Percentiles rank a stretch among this genome's conserved stretches.
Conservation (phyloP, 2,329 filamentous ascomycete species). For the Ophiostoma ulmi region DNA sequence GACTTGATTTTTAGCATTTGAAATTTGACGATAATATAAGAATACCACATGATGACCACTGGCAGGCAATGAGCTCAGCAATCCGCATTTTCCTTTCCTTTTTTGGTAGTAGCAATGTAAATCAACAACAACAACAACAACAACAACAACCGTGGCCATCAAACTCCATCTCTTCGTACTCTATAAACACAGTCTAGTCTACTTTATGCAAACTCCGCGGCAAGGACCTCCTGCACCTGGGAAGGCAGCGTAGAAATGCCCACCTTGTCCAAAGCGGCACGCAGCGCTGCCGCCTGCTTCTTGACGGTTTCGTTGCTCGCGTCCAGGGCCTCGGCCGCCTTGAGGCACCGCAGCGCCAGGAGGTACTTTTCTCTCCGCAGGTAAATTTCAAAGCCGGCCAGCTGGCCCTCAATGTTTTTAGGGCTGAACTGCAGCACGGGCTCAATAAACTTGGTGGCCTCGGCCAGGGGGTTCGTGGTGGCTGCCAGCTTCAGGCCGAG, state of each 20-base stretch:
- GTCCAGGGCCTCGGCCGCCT: slow-evolving; percentile 66
- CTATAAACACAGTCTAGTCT: not conserved
- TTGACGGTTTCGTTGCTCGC: slow-evolving; percentile 66
- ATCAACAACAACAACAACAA: not conserved
- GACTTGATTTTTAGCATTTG: not conserved
- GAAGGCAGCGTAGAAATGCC: slow-evolving; percentile 53
- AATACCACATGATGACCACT: not conserved
- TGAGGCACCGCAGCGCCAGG: slow-evolving; percentile 79
- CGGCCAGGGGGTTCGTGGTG: slow-evolving; percentile 75
- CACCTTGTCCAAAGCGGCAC: slow-evolving; percentile 53
- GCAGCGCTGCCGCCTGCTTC: slow-evolving; percentile 67
- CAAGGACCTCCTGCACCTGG: slow-evolving; percentile 64
- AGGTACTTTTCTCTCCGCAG: slow-evolving; percentile 79
- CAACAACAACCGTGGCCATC: not conserved
- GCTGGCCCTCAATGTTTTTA: slow-evolving; percentile 74
- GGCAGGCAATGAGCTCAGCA: slow-evolving; percentile 14
- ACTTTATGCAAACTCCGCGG: slow-evolving; percentile 52
- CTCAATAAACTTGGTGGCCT: slow-evolving; percentile 78
- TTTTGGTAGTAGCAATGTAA: slow-evolving; percentile 7
- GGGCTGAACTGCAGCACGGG: slow-evolving; percentile 80
- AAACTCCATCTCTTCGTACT: not conserved
- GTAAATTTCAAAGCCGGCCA: slow-evolving; percentile 85
- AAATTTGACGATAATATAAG: not conserved
- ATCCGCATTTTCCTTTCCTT: slow-evolving; percentile 10
- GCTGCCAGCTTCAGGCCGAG: slow-evolving; percentile 72